Base-by-base conservation (phyloP, 164 flowering plant species). In the Stephania japonica region DNA sequence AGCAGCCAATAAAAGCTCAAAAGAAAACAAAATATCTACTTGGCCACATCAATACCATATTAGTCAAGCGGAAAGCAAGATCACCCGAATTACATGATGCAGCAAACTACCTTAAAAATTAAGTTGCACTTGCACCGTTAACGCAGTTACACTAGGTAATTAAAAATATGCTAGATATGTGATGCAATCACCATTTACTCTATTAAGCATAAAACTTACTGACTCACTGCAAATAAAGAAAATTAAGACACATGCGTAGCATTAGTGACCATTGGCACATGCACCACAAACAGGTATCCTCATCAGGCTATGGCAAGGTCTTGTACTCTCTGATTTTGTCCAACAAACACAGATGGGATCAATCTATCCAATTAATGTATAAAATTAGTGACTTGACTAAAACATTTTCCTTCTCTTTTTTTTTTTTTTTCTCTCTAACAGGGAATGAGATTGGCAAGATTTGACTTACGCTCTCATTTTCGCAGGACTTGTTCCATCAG, bases 401-500 rank as follows among this genome's bases (percentile, higher is more conserved):
- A 32, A 32, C 38, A 32, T 32, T 32, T 32, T 32, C 38, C 38
- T 32, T 32, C 38, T 32, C 32, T 27, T 3, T 27, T 27, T 27
- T 32, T 4, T 32, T 32, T 32, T 32, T 32, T 32, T 32, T 32
- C 4, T 32, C 1, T 32, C 32, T 32, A 0, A 32, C 38, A 32
- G 38, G 38, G 2, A 32, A 32, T 4, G 50, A 44, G 14, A 13
- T 18, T 21, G 27, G 44, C 12, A 44, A 68, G 27, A 23, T 71
- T 67, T 19, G 62, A 82, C 97, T 81, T 83, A 92, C 97, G 82
- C 99, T 85, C 99, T 92, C 99, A 94, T 90, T 82, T 90, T 94
- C 26, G 93, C 85, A 79, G 99, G 99, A 78, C 97, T 92, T 68
- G 90, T 90, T 76, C 97, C 97, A 80, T 90, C 93, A 79, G 91